A percentile compares a stretch with the other conserved stretches of the same genome.
phyloP scores from a whole-genome alignment of 1,284 basidiomycete species.

The Thecaphora thlaspeos region DNA sequence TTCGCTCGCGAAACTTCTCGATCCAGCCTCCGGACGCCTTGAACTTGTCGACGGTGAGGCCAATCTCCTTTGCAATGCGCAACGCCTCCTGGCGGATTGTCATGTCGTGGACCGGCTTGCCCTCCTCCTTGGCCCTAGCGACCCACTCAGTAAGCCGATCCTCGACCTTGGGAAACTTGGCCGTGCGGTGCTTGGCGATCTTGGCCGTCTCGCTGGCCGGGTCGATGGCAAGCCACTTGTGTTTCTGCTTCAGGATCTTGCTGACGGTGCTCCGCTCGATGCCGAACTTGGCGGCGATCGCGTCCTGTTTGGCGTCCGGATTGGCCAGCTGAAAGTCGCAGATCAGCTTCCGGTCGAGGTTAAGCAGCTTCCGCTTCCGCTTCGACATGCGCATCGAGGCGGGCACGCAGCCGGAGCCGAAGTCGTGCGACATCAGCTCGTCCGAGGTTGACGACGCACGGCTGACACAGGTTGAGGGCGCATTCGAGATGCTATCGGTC shows the following conservation, averaged over 20 bases:
- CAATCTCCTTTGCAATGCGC: conserved; percentile 66
- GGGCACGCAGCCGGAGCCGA: conserved; percentile 13
- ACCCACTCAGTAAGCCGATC: conserved; percentile 67
- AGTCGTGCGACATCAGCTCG: conserved; percentile 14
- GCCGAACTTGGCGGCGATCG: conserved; percentile 63
- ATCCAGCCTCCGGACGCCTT: conserved; percentile 87
- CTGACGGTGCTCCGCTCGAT: conserved; percentile 90
- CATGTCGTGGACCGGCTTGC: conserved; percentile 68
- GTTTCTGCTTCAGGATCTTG: conserved; percentile 82
- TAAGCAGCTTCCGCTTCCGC: conserved; percentile 36
- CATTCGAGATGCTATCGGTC: conserved; percentile 31
- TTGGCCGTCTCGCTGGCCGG: conserved; percentile 26
- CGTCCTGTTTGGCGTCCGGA: conserved; percentile 28
- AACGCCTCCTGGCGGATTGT: conserved; percentile 72
- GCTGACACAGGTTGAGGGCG: conserved; percentile 26
- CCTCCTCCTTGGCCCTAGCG: conserved; percentile 62
- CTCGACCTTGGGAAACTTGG: conserved; percentile 72
- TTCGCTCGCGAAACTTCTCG: conserved; percentile 82
- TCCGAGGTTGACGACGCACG: conserved; percentile 29
- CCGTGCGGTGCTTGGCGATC: conserved; percentile 43
- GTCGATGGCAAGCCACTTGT: conserved; percentile 72
- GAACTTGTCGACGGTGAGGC: conserved; percentile 71
- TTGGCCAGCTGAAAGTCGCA: conserved; percentile 26
- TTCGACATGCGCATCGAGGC: conserved; percentile 26
- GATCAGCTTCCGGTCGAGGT: conserved; percentile 36